Base-by-base conservation (phyloP, 305 asterid species). In the Fraxinus sp. region DNA sequence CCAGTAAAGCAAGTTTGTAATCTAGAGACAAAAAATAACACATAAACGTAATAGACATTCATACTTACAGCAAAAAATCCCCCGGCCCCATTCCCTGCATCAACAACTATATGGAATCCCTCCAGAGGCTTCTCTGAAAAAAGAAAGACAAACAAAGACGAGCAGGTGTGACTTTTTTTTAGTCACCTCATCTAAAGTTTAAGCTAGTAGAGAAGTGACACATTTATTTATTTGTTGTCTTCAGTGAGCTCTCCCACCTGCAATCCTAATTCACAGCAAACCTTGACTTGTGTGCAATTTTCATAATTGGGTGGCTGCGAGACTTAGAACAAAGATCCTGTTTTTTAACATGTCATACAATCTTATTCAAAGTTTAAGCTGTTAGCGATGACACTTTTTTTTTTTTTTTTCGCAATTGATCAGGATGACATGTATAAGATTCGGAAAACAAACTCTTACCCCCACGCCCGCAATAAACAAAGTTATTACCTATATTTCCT, bases 21-120 rank as follows among this genome's bases (percentile, higher is more conserved):
- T 20, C 35, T 46, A 44, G 84, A 81, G 32, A 83, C n/a, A 59
- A 57, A 78, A 66, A 46, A 14, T 33, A 76, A 81, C 36, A 78
- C 37, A 81, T 52, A 79, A 22, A 28, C 41, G 57, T 66, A 77
- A 55, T 62, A n/a, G 62, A 76, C 41, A 73, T 41, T 44, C 81
- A 82, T 85, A 89, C 98, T 91, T 89, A 93, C 98, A 68, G 95
- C 97, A 87, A 96, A 96, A 85, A 96, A 96, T 75, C 99, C 99
- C 81, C 99, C 99, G 66, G 99, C 97, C 46, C 99, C 99, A 87
- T 96, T 96, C 83, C 99, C 99, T 66, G 99, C 99, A 89, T 96
- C 99, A 81, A 96, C 99, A 85, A 96, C 89, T 83, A 96, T 94
- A 84, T 96, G 98, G 92, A 96, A 92, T 83, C 98, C 98, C 81